phyloP scores from a whole-genome alignment of 192 early-diverging fungal genomes.

The Coemansia asiatica region DNA sequence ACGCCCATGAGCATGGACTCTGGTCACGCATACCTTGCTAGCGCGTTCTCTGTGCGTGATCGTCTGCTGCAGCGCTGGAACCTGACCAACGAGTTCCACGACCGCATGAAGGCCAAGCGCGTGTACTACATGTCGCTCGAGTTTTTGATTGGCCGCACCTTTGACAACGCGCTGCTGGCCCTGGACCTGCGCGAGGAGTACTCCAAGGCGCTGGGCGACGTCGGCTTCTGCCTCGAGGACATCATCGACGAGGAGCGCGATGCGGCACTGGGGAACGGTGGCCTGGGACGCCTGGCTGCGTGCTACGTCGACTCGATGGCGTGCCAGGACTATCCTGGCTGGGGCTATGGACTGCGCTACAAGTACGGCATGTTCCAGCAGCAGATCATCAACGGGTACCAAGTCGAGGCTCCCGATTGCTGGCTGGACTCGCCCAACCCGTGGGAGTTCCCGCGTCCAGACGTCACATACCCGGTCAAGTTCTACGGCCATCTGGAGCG shows the following conservation, averaged over 20 bases:
- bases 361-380: slow-evolving; percentile 99
- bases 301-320: slow-evolving; percentile 98
- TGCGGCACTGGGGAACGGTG: slow-evolving; percentile 96
- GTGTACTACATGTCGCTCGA: slow-evolving; percentile 98
- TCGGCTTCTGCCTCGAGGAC: slow-evolving; percentile 94
- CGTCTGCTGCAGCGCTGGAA: slow-evolving; percentile 93
- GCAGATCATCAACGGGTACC: slow-evolving; percentile 92
- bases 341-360: slow-evolving; percentile 98
- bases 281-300: slow-evolving; percentile 93
- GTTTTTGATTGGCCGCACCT: slow-evolving; percentile 94
- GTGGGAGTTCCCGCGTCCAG: slow-evolving; percentile 93
- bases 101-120: slow-evolving; percentile 78
- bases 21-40: slow-evolving; percentile 88
- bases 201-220: slow-evolving; percentile 61
- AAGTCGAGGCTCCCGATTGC: slow-evolving; percentile 92
- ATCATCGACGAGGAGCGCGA: slow-evolving; percentile 91
- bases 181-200: slow-evolving; percentile 81
- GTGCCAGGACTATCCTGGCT: slow-evolving; percentile 88
- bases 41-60: slow-evolving; percentile 90
- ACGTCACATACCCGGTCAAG: slow-evolving; percentile 84
- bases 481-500: slow-evolving; percentile 88
- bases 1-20: slow-evolving; percentile 89
- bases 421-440: slow-evolving; percentile 97
- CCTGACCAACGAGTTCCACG: slow-evolving; percentile 82
- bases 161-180: slow-evolving; percentile 95